Percentiles rank a stretch among this genome's conserved stretches.
Evolutionary conservation across 371 early-diverging fungal species (phyloP).

Genomic region (Mucor plumbeus): DNA sequence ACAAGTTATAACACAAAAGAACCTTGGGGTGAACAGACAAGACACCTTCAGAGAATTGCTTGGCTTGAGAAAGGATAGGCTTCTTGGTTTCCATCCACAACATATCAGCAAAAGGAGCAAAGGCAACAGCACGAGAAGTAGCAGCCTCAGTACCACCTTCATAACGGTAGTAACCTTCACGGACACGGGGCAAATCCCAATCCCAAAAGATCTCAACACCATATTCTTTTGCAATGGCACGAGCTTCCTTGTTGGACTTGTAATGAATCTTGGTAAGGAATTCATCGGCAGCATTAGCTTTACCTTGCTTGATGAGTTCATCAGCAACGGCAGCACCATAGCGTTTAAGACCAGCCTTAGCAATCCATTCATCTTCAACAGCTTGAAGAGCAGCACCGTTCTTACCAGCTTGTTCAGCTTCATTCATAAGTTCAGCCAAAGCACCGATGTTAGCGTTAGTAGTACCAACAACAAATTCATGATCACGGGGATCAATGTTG

Average conservation of each 20-base stretch:
- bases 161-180: slow-evolving; percentile 97
- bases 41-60: slow-evolving; percentile 90
- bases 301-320: slow-evolving; percentile 69
- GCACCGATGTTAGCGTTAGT: slow-evolving; percentile 81
- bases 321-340: slow-evolving; percentile 86
- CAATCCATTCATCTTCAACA: slow-evolving; percentile 90
- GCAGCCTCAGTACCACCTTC: slow-evolving; percentile 92
- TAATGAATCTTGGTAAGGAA: slow-evolving; percentile 63
- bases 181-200: slow-evolving; percentile 93
- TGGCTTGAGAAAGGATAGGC: slow-evolving; percentile 91
- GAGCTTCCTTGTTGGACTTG: slow-evolving; percentile 86
- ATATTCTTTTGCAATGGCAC: slow-evolving; percentile 73
- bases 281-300: slow-evolving; percentile 50
- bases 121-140: slow-evolving; percentile 88
- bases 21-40: slow-evolving; percentile 56
- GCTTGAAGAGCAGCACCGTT: slow-evolving; percentile 78
- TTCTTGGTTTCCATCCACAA: slow-evolving; percentile 98
- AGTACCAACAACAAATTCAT: slow-evolving; percentile 93
- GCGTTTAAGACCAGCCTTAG: slow-evolving; percentile 82
- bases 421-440: slow-evolving; percentile 78
- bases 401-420: slow-evolving; percentile 79
- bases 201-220: slow-evolving; percentile 89
- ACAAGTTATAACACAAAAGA: slow-evolving; percentile 93
- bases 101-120: slow-evolving; percentile 93
- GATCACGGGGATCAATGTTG: slow-evolving; percentile 96